A percentile compares a stretch with the other conserved stretches of the same genome.
These are phyloP conservation scores for Eremomyces bilateralis DNA, from an alignment of 495 filamentous ascomycete species.

Conservation along the genomic window DNA sequence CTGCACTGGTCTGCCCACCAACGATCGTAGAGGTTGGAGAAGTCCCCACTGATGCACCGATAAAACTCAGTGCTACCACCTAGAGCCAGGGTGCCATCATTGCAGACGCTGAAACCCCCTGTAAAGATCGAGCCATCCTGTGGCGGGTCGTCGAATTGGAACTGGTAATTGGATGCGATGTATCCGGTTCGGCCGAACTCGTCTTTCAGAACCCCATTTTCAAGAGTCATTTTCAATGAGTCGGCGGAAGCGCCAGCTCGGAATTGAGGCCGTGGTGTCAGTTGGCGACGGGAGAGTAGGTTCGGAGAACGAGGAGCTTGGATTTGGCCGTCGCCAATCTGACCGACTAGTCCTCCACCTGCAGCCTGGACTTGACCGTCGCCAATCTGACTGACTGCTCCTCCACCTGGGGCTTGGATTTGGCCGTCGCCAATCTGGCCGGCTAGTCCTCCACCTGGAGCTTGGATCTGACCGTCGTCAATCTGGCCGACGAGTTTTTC, in stretches of 20 bases:
- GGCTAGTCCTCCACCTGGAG: neutral
- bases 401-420: neutral
- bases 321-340: neutral
- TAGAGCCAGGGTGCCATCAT: slow-evolving; percentile 36
- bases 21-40: slow-evolving; percentile 18
- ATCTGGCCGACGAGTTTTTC: neutral
- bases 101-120: slow-evolving; percentile 39
- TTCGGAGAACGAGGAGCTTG: neutral
- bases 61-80: slow-evolving; percentile 38
- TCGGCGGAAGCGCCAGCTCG: too few species aligned
- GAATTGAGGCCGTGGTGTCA: too few species aligned
- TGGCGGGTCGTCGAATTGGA: slow-evolving; percentile 48
- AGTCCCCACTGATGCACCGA: slow-evolving; percentile 37
- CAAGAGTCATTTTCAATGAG: slow-evolving; percentile 23
- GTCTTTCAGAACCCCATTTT: slow-evolving; percentile 17
- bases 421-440: neutral
- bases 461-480: slow-evolving; percentile 1
- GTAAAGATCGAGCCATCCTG: slow-evolving; percentile 44
- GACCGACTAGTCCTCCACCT: neutral
- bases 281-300: too few species aligned
- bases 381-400: neutral
- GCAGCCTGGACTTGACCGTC: slow-evolving; percentile 1
- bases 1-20: slow-evolving; percentile 16
- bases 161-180: slow-evolving; percentile 48
- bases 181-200: slow-evolving; percentile 36